Conservation (phyloP, 441 rosid species). For the Erysimum cheiri region DNA sequence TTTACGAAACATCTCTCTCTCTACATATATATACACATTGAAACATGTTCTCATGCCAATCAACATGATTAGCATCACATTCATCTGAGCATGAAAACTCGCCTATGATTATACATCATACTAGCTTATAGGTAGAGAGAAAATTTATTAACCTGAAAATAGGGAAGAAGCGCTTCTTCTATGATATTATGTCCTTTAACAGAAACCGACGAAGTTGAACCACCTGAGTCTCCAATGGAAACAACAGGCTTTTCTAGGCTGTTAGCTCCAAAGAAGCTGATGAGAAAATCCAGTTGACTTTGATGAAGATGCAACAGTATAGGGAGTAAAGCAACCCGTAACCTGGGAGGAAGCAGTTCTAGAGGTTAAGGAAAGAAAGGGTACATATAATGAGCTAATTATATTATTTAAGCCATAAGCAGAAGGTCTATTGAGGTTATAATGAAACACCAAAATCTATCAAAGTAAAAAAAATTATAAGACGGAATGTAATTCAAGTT, state of each 20-base stretch:
- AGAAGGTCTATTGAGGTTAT: conserved; percentile 2
- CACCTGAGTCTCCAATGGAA: conserved; percentile 48
- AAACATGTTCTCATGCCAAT: conserved; percentile 12
- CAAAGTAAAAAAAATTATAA: not conserved
- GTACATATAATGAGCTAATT: not conserved
- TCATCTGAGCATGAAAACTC: conserved; percentile 26
- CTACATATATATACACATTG: not conserved
- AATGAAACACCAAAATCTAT: conserved; percentile 27
- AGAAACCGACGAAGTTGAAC: conserved; percentile 47
- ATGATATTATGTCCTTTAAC: conserved; percentile 57
- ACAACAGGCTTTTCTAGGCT: conserved; percentile 57
- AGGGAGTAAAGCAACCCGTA: conserved; percentile 83
- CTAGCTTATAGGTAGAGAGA: conserved; percentile 18
- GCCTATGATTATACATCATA: conserved; percentile 19
- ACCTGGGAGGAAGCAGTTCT: conserved; percentile 56
- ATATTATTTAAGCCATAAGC: conserved; percentile 6
- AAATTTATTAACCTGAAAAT: conserved; percentile 79
- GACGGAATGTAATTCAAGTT: conserved; percentile 21
- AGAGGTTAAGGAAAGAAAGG: conserved; percentile 19
- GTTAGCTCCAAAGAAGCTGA: conserved; percentile 74
- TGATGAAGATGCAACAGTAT: conserved; percentile 93
- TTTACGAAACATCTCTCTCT: not conserved
- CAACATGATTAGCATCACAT: conserved; percentile 22
- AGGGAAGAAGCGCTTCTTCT: conserved; percentile 96
- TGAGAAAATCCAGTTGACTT: conserved; percentile 92